Base-by-base conservation (phyloP, 345 rosid species). In the Pistacia integerrima region DNA sequence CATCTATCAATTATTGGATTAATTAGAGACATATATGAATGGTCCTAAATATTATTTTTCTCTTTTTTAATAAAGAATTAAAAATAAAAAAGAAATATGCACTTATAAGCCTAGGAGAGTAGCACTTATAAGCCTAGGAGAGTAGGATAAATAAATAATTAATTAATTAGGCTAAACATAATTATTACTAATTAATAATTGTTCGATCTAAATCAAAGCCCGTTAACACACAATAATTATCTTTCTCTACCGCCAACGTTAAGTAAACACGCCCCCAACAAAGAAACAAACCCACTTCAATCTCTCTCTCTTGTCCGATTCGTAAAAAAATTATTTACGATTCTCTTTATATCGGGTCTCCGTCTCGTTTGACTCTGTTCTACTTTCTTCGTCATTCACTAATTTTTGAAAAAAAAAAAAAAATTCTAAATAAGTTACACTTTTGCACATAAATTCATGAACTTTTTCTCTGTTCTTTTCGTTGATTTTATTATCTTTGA, bases 401-500 rank as follows among this genome's bases (percentile, higher is more conserved):
- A 14, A 4, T 36, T 55, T 30, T 10, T 58, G 44, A 33, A 20
- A 4, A 3, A 16, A 12, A 11, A 67, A 67, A 20, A 38, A 36
- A 36, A 36, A 36, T 36, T 38, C 41, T 46, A 44, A 44, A 12
- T 48, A 16, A 69, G 20, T 28, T 8, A 41, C 35, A 49, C 20
- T 49, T 12, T 11, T 52, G 14, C 18, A 36, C 3, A 4, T 48
- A 13, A 13, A 25, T 4, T 38, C 20, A 2, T 44, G 1, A n/a
- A 46, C 5, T 4, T 51, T 68, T 51, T 51, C 56, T 52, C 56
- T 52, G 16, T 22, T 52, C 28, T 46, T 62, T 61, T 30, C 20
- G 76, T 78, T 20, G 2, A 36, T 73, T 60, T 58, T 36, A 14
- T 69, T 17, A 44, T 35, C 66, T 63, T 67, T 62, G 73, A 73